phyloP scores from a whole-genome alignment of 495 filamentous ascomycete species.

The Xylaria flabelliformis region DNA sequence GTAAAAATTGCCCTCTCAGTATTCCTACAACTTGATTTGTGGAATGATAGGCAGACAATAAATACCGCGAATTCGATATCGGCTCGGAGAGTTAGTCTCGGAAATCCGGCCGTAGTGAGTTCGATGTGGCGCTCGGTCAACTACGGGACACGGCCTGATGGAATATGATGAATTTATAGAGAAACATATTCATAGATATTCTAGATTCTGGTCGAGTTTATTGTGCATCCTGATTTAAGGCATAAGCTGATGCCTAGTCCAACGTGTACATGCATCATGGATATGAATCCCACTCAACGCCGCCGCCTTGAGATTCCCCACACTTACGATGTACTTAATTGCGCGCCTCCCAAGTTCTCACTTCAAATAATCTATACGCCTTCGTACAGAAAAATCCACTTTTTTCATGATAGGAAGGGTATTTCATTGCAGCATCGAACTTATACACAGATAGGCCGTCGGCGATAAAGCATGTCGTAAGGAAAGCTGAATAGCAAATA shows the following conservation, averaged over 20 bases:
- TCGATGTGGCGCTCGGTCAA: neutral
- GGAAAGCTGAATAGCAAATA: neutral
- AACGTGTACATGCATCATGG: neutral
- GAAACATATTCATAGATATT: neutral
- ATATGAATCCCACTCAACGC: neutral
- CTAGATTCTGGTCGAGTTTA: neutral
- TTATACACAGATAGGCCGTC: neutral
- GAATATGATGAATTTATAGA: neutral
- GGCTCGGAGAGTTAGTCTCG: conserved; percentile 6
- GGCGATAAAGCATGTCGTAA: neutral
- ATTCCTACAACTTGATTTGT: neutral
- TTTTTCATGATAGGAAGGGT: neutral
- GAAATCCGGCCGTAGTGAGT: conserved; percentile 4
- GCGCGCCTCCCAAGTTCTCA: neutral
- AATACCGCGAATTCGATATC: neutral
- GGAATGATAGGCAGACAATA: neutral
- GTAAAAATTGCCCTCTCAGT: neutral
- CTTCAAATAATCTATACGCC: neutral
- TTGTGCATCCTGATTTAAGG: neutral
- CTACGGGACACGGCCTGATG: neutral
- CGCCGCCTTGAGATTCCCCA: neutral
- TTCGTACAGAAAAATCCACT: neutral
- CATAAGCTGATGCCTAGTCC: conserved; percentile 3
- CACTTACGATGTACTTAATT: neutral
- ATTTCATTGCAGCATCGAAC: neutral